Evolutionary conservation across 768 basidiomycete species (phyloP).

Genomic region (Rhizopogon salebrosus): DNA sequence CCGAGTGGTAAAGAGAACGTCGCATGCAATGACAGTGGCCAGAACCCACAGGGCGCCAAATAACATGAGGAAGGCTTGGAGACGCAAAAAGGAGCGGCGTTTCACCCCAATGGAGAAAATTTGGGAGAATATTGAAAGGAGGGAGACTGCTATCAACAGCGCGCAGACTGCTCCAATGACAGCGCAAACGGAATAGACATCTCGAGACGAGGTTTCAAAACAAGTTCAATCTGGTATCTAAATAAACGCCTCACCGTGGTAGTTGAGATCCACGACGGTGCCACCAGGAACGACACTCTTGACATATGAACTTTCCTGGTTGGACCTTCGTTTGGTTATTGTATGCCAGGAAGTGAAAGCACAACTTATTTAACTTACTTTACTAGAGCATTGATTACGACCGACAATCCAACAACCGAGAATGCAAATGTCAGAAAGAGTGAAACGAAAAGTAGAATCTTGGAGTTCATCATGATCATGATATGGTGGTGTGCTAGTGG

Average conservation of each 20-base stretch:
- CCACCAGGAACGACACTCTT: neutral
- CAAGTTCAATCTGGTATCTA: neutral
- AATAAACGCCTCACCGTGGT: neutral
- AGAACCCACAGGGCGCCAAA: conserved; percentile 42
- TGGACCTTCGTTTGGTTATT: neutral
- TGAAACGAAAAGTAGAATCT: conserved; percentile 6
- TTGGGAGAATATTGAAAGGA: conserved; percentile 21
- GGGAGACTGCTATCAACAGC: conserved; percentile 23
- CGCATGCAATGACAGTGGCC: conserved; percentile 39
- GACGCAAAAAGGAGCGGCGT: conserved; percentile 10
- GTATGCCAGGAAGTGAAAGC: neutral
- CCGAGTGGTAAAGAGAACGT: conserved; percentile 37
- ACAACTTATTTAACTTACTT: conserved; percentile 8
- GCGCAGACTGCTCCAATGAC: conserved; percentile 29
- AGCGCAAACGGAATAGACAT: conserved; percentile 31
- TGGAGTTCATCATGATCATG: neutral
- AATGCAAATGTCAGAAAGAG: conserved; percentile 26
- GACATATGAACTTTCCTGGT: conserved; percentile 1
- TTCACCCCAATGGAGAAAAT: neutral
- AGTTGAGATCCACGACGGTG: neutral
- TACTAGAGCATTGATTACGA: conserved; percentile 6
- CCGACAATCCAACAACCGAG: conserved; percentile 11
- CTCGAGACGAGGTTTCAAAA: conserved; percentile 15
- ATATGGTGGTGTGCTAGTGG: neutral
- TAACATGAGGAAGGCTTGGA: conserved; percentile 29